Conservation (phyloP, 2,329 filamentous ascomycete species). For the Trichoderma hamatum region DNA sequence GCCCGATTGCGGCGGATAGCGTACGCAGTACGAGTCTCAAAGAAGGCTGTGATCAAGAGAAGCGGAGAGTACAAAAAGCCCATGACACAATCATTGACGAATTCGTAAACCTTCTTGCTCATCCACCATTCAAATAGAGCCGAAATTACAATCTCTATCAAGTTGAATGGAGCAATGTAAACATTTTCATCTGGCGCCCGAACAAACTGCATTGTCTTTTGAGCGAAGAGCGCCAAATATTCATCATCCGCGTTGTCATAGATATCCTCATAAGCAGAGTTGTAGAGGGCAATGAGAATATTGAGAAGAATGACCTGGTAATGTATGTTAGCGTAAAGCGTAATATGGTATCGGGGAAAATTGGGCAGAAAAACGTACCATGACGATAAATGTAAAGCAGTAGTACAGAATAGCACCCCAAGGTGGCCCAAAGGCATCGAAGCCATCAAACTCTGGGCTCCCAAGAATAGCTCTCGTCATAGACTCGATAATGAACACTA, state of each 20-base stretch:
- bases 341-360: not conserved
- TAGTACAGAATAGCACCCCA: conserved; percentile 97
- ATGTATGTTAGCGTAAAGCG: not conserved
- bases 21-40: conserved; percentile 68
- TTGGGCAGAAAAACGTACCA: conserved; percentile 58
- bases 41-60: conserved; percentile 73
- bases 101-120: conserved; percentile 70
- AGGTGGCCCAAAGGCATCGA: conserved; percentile 87
- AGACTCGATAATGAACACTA: conserved; percentile 72
- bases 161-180: conserved; percentile 93
- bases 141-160: conserved; percentile 82
- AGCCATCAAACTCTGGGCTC: conserved; percentile 84
- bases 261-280: conserved; percentile 93
- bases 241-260: conserved; percentile 93
- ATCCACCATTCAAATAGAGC: conserved; percentile 95
- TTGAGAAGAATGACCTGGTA: conserved; percentile 75
- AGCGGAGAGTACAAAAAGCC: conserved; percentile 81
- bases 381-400: conserved; percentile 95
- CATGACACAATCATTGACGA: conserved; percentile 89
- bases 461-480: conserved; percentile 93
- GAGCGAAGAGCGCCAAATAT: conserved; percentile 88
- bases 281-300: conserved; percentile 95
- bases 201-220: conserved; percentile 96
- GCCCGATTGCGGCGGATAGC: conserved; percentile 73
- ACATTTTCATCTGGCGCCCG: conserved; percentile 97